Conservation (phyloP, 2,329 filamentous ascomycete species). For the Beauveria pseudobassiana region DNA sequence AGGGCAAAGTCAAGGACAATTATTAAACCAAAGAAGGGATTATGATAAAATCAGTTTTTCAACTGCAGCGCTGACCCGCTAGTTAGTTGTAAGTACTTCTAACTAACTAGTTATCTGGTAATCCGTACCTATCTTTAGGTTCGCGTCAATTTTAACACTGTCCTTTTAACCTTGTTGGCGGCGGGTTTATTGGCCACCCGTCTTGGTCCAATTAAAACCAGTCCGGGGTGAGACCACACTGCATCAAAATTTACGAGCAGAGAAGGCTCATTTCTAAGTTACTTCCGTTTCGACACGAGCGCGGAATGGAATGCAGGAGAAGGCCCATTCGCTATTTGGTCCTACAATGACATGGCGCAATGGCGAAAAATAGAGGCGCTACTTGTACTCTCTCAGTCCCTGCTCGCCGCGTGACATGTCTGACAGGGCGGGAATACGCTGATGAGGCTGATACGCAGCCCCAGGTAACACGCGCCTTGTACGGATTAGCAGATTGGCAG, state of each 20-base stretch:
- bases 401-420: neutral
- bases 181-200: neutral
- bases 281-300: neutral
- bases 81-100: neutral
- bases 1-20: too few relatives aligned
- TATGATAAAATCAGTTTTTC: neutral
- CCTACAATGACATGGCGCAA: neutral
- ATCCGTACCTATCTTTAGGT: too few relatives aligned
- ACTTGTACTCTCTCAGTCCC: neutral
- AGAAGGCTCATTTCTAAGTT: too few relatives aligned
- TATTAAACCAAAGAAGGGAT: too few relatives aligned
- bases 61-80: neutral
- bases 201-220: neutral
- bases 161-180: neutral
- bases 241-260: neutral
- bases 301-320: neutral
- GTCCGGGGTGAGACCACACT: conserved; percentile 4
- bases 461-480: neutral
- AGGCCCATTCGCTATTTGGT: neutral
- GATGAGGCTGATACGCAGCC: conserved; percentile 2
- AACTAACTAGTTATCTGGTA: too few relatives aligned
- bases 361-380: neutral
- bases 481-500: neutral
- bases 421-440: conserved; percentile 1
- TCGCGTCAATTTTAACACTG: neutral